These are phyloP conservation scores for Ascobolus immersus DNA, from an alignment of 495 filamentous ascomycete species.

Conservation along the genomic window DNA sequence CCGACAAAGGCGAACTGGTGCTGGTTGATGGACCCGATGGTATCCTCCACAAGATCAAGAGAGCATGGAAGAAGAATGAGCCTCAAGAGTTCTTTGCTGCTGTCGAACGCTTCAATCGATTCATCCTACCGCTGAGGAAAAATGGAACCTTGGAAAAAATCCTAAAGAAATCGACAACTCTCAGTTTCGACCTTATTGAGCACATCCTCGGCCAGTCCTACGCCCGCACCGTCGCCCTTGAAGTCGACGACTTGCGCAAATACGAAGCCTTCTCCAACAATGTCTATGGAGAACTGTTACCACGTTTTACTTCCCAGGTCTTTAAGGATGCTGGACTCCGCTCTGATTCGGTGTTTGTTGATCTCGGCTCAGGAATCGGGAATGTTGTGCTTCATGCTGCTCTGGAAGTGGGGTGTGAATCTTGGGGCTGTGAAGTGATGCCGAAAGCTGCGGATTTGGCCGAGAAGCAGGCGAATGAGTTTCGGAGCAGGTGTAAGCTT, in stretches of 20 bases:
- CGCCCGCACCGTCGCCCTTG: constrained; percentile 70
- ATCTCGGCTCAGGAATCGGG: constrained; percentile 81
- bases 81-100: constrained; percentile 40
- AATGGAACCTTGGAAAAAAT: constrained; percentile 43
- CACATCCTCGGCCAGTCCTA: constrained; percentile 74
- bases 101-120: constrained; percentile 50
- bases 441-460: constrained; percentile 62
- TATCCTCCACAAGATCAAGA: constrained; percentile 23
- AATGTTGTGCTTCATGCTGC: constrained; percentile 91
- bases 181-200: constrained; percentile 45
- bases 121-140: constrained; percentile 29
- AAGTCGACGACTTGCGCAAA: constrained; percentile 51
- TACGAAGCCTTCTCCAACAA: constrained; percentile 75
- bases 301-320: constrained; percentile 55
- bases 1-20: constrained; percentile 35
- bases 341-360: constrained; percentile 64
- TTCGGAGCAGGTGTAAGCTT: constrained; percentile 53
- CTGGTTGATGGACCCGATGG: constrained; percentile 48
- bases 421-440: constrained; percentile 94
- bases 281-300: constrained; percentile 80
- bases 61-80: constrained; percentile 34
- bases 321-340: constrained; percentile 46
- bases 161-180: constrained; percentile 34
- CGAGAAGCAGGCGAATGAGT: constrained; percentile 65
- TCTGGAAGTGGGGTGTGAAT: constrained; percentile 75